Base-by-base conservation (phyloP, 2,329 filamentous ascomycete genomes). In the Cladosporium cucumerinum region DNA sequence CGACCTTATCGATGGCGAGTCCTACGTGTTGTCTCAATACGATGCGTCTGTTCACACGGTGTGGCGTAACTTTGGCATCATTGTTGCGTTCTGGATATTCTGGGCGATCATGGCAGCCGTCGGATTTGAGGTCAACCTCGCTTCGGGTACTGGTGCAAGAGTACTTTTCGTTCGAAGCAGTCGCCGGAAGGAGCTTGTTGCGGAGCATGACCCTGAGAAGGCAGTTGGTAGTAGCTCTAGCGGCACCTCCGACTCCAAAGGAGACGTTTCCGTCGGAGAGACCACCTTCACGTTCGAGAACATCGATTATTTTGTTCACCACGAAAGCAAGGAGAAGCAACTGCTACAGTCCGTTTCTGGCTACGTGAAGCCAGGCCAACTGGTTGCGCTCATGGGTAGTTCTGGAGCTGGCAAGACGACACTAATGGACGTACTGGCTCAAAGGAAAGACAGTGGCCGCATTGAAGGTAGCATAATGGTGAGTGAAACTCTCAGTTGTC, bases 371-470 rank as follows among this genome's bases (percentile, higher is more conserved):
- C 91, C 91, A 1, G 91, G 91, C 34, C 86, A 89, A 70, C 82
- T 94, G 14, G 93, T 90, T 2, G 90, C 91, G 1, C 80, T 95
- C 1, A 93, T 95, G 89, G 91, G 91, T 43, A 88, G 89, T 7
- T 92, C 89, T 3, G 90, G 90, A 46, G 78, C 79, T 30, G 77
- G 77, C 23, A 79, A 79, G 66, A 78, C 77, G 1, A 79, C 77
- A 7, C 68, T 78, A 1, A 71, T 79, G 21, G 75, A 78, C 66
- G 72, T 74, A 11, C 68, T 79, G 6, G 80, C 81, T 0, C 79
- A 81, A 61, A 76, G 81, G 1, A 80, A 80, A 59, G 77, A 76
- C 7, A 78, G 80, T 54, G 81, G 81, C n/a, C 76, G 79, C 0
- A 78, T 82, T 28, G 72, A 72, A 18, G 81, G 80, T 7, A 77